These are phyloP conservation scores for Tulasnella sp. DNA, from an alignment of 768 basidiomycete species.

Conservation along the genomic window DNA sequence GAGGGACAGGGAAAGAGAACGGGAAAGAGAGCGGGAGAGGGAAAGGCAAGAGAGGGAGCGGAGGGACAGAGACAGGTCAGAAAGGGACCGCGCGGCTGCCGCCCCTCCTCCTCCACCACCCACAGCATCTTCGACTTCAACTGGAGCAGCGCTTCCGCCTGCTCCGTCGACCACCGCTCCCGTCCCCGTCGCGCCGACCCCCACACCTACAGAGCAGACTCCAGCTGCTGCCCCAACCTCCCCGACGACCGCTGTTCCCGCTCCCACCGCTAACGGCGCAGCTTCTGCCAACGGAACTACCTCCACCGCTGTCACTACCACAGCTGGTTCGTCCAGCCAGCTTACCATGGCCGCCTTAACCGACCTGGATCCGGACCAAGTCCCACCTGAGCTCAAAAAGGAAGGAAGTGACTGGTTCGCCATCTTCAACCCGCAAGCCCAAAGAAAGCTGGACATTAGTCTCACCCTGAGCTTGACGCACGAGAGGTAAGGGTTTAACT, in stretches of 20 bases:
- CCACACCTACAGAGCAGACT: slow-evolving; percentile 16
- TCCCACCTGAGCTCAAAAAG: slow-evolving; percentile 34
- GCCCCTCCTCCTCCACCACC: neutral
- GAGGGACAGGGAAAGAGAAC: slow-evolving; percentile 34
- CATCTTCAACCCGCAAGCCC: slow-evolving; percentile 43
- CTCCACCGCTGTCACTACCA: neutral
- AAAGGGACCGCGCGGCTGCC: slow-evolving; percentile 4
- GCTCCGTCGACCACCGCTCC: slow-evolving; percentile 12
- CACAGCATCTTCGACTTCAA: neutral
- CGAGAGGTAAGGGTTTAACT: slow-evolving; percentile 38
- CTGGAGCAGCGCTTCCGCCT: slow-evolving; percentile 20
- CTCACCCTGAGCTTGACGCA: slow-evolving; percentile 44
- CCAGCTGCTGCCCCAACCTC: slow-evolving; percentile 4
- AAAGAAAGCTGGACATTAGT: slow-evolving; percentile 41
- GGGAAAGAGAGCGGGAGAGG: slow-evolving; percentile 37
- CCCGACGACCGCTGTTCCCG: neutral
- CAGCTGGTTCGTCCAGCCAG: slow-evolving; percentile 12
- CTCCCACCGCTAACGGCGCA: neutral
- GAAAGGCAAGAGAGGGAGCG: slow-evolving; percentile 33
- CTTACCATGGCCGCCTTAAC: slow-evolving; percentile 25
- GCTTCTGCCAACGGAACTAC: neutral
- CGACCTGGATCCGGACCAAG: slow-evolving; percentile 30
- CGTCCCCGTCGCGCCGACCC: slow-evolving; percentile 13
- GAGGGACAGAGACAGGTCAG: slow-evolving; percentile 13
- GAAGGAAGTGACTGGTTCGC: slow-evolving; percentile 46